phyloP scores from a whole-genome alignment of 2,329 filamentous ascomycete species.

The Penicillium sp. region DNA sequence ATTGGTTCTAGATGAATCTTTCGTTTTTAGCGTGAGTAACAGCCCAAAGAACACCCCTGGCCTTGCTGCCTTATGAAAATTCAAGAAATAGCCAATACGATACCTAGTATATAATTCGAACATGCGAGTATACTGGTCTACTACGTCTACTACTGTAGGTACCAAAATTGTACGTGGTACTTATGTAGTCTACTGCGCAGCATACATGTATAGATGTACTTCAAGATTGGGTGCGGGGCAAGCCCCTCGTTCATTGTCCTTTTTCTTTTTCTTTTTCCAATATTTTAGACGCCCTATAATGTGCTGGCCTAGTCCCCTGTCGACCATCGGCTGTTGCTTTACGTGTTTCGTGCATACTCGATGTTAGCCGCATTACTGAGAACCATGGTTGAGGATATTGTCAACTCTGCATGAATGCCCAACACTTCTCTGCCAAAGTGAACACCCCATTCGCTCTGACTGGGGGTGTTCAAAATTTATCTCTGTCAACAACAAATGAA shows the following conservation, averaged over 20 bases:
- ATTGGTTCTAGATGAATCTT: slow-evolving; percentile 28
- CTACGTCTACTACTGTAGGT: slow-evolving; percentile 7
- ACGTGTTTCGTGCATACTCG: slow-evolving; percentile 15
- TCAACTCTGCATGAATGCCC: slow-evolving; percentile 44
- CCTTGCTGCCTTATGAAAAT: slow-evolving; percentile 13
- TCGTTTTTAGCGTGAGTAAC: slow-evolving; percentile 11
- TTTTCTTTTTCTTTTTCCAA: background rate
- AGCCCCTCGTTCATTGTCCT: background rate
- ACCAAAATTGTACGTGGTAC: background rate
- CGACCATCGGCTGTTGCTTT: slow-evolving; percentile 10
- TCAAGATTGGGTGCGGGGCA: slow-evolving; percentile 9
- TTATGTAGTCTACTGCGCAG: slow-evolving; percentile 5
- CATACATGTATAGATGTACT: slow-evolving; percentile 1
- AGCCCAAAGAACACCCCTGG: slow-evolving; percentile 8
- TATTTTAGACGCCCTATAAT: slow-evolving; percentile 4
- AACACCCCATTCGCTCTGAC: slow-evolving; percentile 21
- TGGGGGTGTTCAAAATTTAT: background rate
- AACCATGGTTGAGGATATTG: slow-evolving; percentile 26
- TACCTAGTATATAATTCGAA: background rate
- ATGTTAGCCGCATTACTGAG: slow-evolving; percentile 25
- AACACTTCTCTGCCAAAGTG: slow-evolving; percentile 35
- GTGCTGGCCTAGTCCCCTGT: slow-evolving; percentile 10
- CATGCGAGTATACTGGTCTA: background rate
- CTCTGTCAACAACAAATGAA: background rate
- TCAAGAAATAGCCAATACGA: slow-evolving; percentile 8